Conservation (phyloP, 306 rosid genomes). For the Morella rubra region DNA sequence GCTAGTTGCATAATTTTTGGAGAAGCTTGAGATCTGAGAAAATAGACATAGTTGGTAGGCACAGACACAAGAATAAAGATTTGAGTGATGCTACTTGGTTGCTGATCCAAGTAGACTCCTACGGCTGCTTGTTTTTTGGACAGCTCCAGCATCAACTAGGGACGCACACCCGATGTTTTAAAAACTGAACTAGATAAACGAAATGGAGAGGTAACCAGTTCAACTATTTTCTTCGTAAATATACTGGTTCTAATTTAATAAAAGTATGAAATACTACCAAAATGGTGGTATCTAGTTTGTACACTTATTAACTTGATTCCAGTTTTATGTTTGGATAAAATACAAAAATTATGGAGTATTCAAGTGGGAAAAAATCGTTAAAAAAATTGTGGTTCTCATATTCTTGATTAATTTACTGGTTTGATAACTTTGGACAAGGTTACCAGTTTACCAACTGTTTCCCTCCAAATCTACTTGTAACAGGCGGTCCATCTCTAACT, state of each 20-base stretch:
- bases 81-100: neutral
- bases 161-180: neutral
- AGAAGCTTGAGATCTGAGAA: neutral
- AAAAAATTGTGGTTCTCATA: too few species aligned
- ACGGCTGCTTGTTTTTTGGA: neutral
- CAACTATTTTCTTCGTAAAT: neutral
- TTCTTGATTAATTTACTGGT: too few species aligned
- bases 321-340: neutral
- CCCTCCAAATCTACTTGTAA: too few species aligned
- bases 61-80: neutral
- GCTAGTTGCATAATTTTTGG: neutral
- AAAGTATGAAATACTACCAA: neutral
- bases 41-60: neutral
- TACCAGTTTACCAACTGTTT: too few species aligned
- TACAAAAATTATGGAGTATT: neutral
- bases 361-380: neutral
- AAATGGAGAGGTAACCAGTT: neutral
- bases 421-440: too few species aligned
- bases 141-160: neutral
- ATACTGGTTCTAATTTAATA: neutral
- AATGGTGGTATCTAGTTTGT: neutral
- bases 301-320: neutral
- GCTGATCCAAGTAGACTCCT: neutral
- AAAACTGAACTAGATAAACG: neutral
- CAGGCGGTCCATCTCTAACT: neutral